A percentile compares a stretch with the other conserved stretches of the same genome.
Evolutionary conservation across 495 filamentous ascomycete species (phyloP).

Genomic region (Penicillium turbatum): DNA sequence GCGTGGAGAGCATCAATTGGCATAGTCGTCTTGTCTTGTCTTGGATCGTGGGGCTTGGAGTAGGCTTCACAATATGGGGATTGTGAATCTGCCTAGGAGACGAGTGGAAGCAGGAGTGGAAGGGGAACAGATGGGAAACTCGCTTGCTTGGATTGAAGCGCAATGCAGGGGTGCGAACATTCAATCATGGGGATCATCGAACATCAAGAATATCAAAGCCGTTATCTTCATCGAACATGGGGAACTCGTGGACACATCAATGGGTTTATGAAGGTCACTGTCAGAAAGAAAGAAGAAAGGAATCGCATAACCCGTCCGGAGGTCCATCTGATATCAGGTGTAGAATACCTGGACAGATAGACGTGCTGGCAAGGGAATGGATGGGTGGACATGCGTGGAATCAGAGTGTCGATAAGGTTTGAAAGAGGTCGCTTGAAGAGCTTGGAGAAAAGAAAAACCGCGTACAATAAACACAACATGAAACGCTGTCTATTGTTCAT

Average conservation of each 20-base stretch:
- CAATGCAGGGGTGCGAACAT: not conserved
- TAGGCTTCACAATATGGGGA: not conserved
- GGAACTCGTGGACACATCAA: slow-evolving; percentile 16
- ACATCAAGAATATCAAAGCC: slow-evolving; percentile 8
- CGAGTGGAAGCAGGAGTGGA: slow-evolving; percentile 2
- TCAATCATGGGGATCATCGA: slow-evolving; percentile 1
- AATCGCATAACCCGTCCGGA: not conserved
- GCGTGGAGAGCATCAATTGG: slow-evolving; percentile 5
- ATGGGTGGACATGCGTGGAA: not conserved
- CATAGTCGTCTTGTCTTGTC: slow-evolving; percentile 1
- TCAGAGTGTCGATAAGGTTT: not conserved
- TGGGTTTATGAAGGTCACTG: slow-evolving; percentile 4
- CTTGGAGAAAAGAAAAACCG: slow-evolving; percentile 10
- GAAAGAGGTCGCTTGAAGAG: slow-evolving; percentile 3
- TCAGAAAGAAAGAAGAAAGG: not conserved
- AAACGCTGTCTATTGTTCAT: slow-evolving; percentile 29
- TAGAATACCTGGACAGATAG: not conserved
- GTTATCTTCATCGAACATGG: slow-evolving; percentile 25
- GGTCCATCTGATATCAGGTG: not conserved
- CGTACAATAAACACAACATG: slow-evolving; percentile 19
- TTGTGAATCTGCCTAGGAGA: not conserved
- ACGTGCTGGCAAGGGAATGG: not conserved
- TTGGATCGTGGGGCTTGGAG: not conserved
- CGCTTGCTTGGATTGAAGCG: slow-evolving; percentile 3
- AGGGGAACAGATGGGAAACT: not conserved